These are phyloP conservation scores for Pseudotulostoma volvatum DNA, from an alignment of 495 filamentous ascomycete species.

Conservation along the genomic window DNA sequence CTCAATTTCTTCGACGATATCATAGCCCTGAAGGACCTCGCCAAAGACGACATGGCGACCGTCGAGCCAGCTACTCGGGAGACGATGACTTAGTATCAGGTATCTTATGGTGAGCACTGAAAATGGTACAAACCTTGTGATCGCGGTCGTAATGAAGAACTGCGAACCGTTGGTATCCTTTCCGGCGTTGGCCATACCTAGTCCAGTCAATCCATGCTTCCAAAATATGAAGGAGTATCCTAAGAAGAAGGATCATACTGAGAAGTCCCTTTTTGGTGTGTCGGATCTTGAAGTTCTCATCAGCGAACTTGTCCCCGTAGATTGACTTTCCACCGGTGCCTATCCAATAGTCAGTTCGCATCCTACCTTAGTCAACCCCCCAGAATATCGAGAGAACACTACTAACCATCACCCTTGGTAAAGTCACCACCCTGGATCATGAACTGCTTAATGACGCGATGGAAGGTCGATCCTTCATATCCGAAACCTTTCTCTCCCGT, in stretches of 20 bases:
- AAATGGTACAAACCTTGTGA: slow-evolving; percentile 50
- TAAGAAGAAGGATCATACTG: slow-evolving; percentile 24
- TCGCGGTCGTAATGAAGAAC: slow-evolving; percentile 88
- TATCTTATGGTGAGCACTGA: slow-evolving; percentile 1
- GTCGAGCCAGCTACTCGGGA: slow-evolving; percentile 58
- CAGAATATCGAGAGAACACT: not conserved
- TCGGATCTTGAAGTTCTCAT: slow-evolving; percentile 99
- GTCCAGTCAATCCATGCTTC: slow-evolving; percentile 39
- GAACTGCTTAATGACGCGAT: slow-evolving; percentile 96
- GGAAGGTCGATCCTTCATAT: slow-evolving; percentile 89
- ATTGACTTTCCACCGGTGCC: slow-evolving; percentile 95
- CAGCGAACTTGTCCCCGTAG: slow-evolving; percentile 85
- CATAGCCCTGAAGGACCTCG: slow-evolving; percentile 82
- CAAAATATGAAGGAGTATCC: slow-evolving; percentile 1
- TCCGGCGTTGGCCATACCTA: slow-evolving; percentile 94
- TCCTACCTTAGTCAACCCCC: not conserved
- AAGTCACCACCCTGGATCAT: slow-evolving; percentile 99
- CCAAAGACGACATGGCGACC: slow-evolving; percentile 83
- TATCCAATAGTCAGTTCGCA: slow-evolving; percentile 12
- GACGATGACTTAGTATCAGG: slow-evolving; percentile 13
- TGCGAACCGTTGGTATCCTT: slow-evolving; percentile 97
- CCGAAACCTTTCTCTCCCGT: slow-evolving; percentile 96
- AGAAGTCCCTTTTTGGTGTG: slow-evolving; percentile 49
- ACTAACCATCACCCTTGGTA: slow-evolving; percentile 68
- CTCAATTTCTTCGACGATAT: slow-evolving; percentile 80